These are phyloP conservation scores for Boletus rufocinnamomeus DNA, from an alignment of 768 basidiomycete genomes.

Conservation along the genomic window DNA sequence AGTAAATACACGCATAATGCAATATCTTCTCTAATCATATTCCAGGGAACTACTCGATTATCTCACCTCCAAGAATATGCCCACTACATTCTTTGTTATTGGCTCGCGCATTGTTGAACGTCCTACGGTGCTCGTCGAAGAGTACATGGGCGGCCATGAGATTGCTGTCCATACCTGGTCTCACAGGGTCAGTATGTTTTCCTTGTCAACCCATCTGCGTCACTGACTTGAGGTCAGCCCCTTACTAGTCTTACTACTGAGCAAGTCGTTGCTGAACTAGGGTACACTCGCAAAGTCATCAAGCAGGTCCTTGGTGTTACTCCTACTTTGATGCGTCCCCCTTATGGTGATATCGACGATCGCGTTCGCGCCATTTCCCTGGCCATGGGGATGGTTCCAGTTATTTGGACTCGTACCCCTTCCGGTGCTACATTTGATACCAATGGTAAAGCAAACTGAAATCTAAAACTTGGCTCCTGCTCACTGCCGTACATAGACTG, in stretches of 20 bases:
- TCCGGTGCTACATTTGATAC: constrained; percentile 64
- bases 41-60: constrained; percentile 69
- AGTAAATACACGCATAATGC: constrained; percentile 18
- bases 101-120: constrained; percentile 83
- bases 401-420: constrained; percentile 83
- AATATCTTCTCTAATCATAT: constrained; percentile 1
- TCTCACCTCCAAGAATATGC: constrained; percentile 60
- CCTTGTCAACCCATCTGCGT: constrained; percentile 2
- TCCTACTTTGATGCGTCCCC: constrained; percentile 77
- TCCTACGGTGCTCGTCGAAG: constrained; percentile 72
- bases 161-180: constrained; percentile 92
- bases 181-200: constrained; percentile 52
- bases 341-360: constrained; percentile 87
- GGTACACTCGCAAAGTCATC: constrained; percentile 89
- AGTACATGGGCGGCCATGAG: constrained; percentile 80
- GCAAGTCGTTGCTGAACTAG: constrained; percentile 90
- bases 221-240: constrained; percentile 40
- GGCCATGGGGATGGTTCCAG: constrained; percentile 89
- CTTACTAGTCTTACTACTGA: constrained; percentile 73
- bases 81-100: constrained; percentile 89
- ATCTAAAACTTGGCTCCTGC: background rate
- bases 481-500: constrained; percentile 57
- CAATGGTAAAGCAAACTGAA: constrained; percentile 49
- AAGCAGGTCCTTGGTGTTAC: constrained; percentile 73
- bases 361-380: constrained; percentile 88